Percentiles rank a stretch among this genome's conserved stretches.
phyloP scores from a whole-genome alignment of 2,329 filamentous ascomycete genomes.

The Pseudocercospora fijiensis region DNA sequence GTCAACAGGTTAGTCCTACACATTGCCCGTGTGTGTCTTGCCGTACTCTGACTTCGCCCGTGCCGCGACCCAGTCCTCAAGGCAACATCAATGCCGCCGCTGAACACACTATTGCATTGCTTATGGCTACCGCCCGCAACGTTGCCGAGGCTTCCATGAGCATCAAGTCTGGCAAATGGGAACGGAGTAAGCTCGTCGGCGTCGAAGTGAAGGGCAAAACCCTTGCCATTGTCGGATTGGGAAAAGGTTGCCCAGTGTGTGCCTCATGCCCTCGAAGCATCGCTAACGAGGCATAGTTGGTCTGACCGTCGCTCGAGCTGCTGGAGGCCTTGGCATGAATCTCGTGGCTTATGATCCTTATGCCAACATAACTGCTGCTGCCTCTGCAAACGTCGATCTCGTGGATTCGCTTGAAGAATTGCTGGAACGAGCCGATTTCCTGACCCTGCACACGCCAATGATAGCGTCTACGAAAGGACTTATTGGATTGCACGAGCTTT shows the following conservation, averaged over 20 bases:
- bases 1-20: conserved; percentile 58
- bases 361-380: conserved; percentile 69
- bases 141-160: conserved; percentile 68
- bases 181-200: conserved; percentile 70
- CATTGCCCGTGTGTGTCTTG: neutral
- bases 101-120: conserved; percentile 50
- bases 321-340: conserved; percentile 73
- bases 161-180: conserved; percentile 72
- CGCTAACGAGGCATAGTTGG: conserved; percentile 54
- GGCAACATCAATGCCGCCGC: conserved; percentile 76
- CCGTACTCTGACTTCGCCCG: neutral
- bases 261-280: neutral
- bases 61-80: conserved; percentile 54
- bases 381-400: conserved; percentile 60
- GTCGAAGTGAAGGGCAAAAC: conserved; percentile 77
- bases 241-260: conserved; percentile 60
- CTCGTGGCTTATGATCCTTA: conserved; percentile 75
- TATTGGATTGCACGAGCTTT: conserved; percentile 65
- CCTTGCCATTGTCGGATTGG: conserved; percentile 72
- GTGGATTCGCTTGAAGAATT: conserved; percentile 46
- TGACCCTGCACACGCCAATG: conserved; percentile 79
- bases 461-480: conserved; percentile 74
- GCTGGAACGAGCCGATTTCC: conserved; percentile 67
- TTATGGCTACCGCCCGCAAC: conserved; percentile 73
- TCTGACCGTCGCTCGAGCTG: conserved; percentile 75